Evolutionary conservation across 495 filamentous ascomycete genomes (phyloP), one percentile per base, ranked within the genome.

Genomic region (Penicillium verhagenii): DNA sequence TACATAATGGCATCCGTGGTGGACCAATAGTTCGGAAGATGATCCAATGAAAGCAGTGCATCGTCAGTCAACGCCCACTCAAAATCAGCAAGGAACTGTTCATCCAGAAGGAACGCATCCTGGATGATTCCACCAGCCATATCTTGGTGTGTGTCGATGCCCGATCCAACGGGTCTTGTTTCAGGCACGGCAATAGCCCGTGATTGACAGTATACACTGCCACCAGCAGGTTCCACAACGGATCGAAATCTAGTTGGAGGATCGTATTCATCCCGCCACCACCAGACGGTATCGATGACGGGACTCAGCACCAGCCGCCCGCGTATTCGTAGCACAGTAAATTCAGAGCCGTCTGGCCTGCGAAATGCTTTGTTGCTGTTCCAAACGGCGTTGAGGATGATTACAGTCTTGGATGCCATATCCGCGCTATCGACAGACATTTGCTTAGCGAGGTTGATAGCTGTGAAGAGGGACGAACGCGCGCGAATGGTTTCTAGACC

Each of bases 241-340:
- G 52, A 42, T 9, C 53, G 46, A 10, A 40, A 14, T 21, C 68
- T 60, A 14, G 63, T 57, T 11, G 68, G 65, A 4, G 66, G 60
- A 44, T 73, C 72, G 43, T 71, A 77, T 52, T 80, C 77, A 52
- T 78, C 73, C 16, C 72, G 66, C 74, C 73, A 80, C 77, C 77
- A 79, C 74, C 75, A 78, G 6, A 78, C 63, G 18, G 72, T 54
- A 57, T 79, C 78, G n/a, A 78, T 56, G 8, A 79, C 65, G 9
- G 69, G 65, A 50, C 74, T 73, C 8, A 77, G 59, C 0, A 69
- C 65, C 6, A 80, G 59, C 6, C 76, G 69, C 44, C 71, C 75
- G 10, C 75, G 70, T 19, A 80, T 75, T 1, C 76, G 67, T 21
- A 77, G 65, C 1, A 65, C 56, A 0, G 66, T 64, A 35, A 71